Percentiles rank a stretch among this genome's conserved stretches.
Evolutionary conservation across 2,329 filamentous ascomycete genomes (phyloP).

Genomic region (Scedosporium minutisporum): DNA sequence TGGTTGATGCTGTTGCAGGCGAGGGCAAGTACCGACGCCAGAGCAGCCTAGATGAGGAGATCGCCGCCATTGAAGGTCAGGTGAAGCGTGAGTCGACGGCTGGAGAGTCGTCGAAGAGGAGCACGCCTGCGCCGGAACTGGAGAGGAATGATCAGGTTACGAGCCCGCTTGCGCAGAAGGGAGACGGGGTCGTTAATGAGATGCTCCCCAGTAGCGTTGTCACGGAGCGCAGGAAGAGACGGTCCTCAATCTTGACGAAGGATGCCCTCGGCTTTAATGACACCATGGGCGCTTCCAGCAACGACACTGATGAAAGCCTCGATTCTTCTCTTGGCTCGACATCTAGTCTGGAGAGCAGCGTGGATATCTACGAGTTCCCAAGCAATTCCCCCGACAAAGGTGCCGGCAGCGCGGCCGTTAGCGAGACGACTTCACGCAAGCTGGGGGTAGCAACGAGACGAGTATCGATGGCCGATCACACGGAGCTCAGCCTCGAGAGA

Average conservation of each 20-base stretch:
- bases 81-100: constrained; percentile 24
- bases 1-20: constrained; percentile 65
- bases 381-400: constrained; percentile 30
- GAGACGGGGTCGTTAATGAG: constrained; percentile 13
- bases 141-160: constrained; percentile 15
- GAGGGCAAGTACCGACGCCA: constrained; percentile 44
- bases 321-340: constrained; percentile 2
- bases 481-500: constrained; percentile 8
- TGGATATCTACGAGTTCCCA: constrained; percentile 47
- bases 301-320: constrained; percentile 1
- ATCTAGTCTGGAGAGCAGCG: constrained; percentile 3
- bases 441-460: constrained; percentile 2
- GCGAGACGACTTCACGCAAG: constrained; percentile 15
- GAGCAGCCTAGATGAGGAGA: constrained; percentile 23
- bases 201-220: constrained; percentile 23
- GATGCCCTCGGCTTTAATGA: neutral
- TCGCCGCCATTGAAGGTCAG: constrained; percentile 15
- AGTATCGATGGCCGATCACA: constrained; percentile 7
- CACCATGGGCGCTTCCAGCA: neutral
- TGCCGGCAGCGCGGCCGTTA: constrained; percentile 8
- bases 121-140: constrained; percentile 12
- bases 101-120: constrained; percentile 21
- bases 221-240: constrained; percentile 30
- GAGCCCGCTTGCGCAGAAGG: constrained; percentile 34
- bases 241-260: constrained; percentile 19